Evolutionary conservation across 352 stramenopile species (phyloP).

Genomic region (Globisporangium nagaii): DNA sequence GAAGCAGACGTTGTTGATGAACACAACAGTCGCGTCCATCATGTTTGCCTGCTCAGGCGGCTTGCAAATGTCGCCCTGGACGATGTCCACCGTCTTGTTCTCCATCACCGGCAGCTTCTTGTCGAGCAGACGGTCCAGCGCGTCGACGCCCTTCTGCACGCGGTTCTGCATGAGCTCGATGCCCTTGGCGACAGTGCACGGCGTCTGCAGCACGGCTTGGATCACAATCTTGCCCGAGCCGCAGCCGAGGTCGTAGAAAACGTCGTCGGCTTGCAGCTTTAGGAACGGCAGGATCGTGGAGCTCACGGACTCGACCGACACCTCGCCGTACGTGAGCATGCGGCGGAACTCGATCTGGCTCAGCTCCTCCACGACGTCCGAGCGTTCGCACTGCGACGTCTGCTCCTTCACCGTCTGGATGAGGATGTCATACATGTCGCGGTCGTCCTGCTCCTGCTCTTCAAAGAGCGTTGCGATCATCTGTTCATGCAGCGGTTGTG

Average conservation of each 20-base stretch:
- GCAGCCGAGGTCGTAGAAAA: constrained; percentile 83
- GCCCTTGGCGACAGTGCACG: constrained; percentile 53
- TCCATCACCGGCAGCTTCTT: constrained; percentile 32
- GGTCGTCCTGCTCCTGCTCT: constrained; percentile 74
- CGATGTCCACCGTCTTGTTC: constrained; percentile 52
- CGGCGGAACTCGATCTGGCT: constrained; percentile 57
- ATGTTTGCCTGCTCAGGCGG: constrained; percentile 45
- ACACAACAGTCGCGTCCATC: constrained; percentile 75
- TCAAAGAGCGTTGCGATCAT: constrained; percentile 58
- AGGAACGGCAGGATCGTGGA: constrained; percentile 63
- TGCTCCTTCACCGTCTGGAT: constrained; percentile 55
- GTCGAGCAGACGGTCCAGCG: constrained; percentile 41
- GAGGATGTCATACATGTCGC: constrained; percentile 70
- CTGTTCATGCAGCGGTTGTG: background rate
- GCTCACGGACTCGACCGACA: constrained; percentile 62
- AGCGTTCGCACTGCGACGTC: constrained; percentile 58
- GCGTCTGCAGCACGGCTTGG: constrained; percentile 66
- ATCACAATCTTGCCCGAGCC: constrained; percentile 79
- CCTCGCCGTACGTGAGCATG: constrained; percentile 79
- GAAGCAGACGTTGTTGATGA: constrained; percentile 87
- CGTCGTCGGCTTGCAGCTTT: constrained; percentile 50
- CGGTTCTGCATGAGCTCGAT: constrained; percentile 87
- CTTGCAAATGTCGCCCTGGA: constrained; percentile 71
- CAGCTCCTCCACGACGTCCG: constrained; percentile 66
- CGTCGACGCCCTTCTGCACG: constrained; percentile 48